Evolutionary conservation across 495 filamentous ascomycete genomes (phyloP).

Genomic region (Hypoxylon lienhwacheense): DNA sequence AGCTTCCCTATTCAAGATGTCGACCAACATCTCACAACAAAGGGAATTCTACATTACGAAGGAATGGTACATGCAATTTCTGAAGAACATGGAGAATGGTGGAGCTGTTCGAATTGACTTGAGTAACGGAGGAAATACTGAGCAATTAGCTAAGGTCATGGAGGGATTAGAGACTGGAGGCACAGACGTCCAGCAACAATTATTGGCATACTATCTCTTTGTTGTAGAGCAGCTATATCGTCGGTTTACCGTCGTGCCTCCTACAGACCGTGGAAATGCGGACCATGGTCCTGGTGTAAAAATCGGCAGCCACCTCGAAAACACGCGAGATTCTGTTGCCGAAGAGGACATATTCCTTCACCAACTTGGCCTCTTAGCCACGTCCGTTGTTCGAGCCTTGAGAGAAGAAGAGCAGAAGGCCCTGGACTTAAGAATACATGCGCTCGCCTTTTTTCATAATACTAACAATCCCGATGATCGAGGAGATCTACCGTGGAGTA

Average conservation of each 20-base stretch:
- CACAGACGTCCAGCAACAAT: background rate
- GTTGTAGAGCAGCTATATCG: conserved; percentile 37
- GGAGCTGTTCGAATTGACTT: conserved; percentile 21
- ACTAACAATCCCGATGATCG: background rate
- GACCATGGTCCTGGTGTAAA: background rate
- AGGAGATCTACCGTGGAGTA: background rate
- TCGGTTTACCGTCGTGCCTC: conserved; percentile 26
- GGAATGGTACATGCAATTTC: conserved; percentile 19
- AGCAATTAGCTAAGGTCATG: background rate
- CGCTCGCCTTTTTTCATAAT: conserved; percentile 40
- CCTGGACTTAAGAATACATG: conserved; percentile 32
- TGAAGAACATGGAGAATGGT: conserved; percentile 10
- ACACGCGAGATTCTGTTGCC: background rate
- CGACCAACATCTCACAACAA: background rate
- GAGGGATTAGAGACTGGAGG: conserved; percentile 3
- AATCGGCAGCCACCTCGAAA: conserved; percentile 15
- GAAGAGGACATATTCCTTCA: conserved; percentile 33
- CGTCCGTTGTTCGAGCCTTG: conserved; percentile 33
- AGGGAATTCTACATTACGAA: conserved; percentile 19
- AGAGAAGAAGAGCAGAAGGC: conserved; percentile 33
- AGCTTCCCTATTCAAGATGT: conserved; percentile 1
- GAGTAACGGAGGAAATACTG: conserved; percentile 1
- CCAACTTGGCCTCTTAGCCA: conserved; percentile 31
- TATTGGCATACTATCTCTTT: conserved; percentile 30
- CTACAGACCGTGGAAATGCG: background rate